Conservation (phyloP, 306 rosid species). For the Fagus sylvatica region DNA sequence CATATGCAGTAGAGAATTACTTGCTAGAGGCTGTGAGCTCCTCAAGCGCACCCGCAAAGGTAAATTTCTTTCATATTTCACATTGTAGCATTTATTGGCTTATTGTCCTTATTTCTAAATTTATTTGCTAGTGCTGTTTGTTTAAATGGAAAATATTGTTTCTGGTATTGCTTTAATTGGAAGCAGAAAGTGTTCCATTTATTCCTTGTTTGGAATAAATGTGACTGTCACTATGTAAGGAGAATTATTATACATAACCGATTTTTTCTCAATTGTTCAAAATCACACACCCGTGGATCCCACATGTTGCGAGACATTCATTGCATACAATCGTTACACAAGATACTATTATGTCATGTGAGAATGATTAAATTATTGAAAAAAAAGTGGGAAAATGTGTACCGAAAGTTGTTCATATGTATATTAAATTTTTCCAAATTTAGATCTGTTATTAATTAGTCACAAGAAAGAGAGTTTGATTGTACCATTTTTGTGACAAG, state of each 20-base stretch:
- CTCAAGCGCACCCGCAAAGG: slow-evolving; percentile 95
- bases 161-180: not conserved
- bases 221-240: too few relatives aligned
- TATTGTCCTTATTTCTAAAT: not conserved
- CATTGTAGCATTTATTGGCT: not conserved
- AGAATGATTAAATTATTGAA: not conserved
- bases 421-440: not conserved
- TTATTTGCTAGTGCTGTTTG: not conserved
- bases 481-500: slow-evolving; percentile 1
- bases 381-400: too few relatives aligned
- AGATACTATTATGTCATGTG: not conserved
- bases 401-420: not conserved
- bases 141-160: not conserved
- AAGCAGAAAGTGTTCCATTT: not conserved
- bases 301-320: too few relatives aligned
- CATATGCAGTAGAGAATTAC: slow-evolving; percentile 63
- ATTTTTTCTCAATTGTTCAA: too few relatives aligned
- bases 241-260: too few relatives aligned
- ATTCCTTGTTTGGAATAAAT: too few relatives aligned
- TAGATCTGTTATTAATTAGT: not conserved
- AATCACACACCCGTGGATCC: not conserved
- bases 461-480: slow-evolving; percentile 2
- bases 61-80: slow-evolving; percentile 6
- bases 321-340: too few relatives aligned
- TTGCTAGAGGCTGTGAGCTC: slow-evolving; percentile 79